Percentiles rank a stretch among this genome's conserved stretches.
phyloP scores from a whole-genome alignment of 345 rosid genomes.

The Sisymbrium altissimum region DNA sequence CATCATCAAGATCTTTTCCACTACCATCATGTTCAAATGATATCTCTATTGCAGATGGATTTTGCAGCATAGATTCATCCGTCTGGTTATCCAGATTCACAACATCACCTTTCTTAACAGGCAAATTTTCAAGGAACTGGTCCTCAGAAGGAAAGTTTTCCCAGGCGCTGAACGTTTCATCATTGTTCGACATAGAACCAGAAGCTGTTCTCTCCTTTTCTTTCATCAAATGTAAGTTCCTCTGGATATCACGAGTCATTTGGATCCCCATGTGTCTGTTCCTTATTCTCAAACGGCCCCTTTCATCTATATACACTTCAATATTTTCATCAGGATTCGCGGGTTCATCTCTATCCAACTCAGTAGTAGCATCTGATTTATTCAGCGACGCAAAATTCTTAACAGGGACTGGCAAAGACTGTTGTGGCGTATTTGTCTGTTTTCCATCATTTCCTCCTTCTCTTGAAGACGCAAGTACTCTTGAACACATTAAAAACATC shows the following conservation, averaged over 20 bases:
- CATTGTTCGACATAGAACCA: slow-evolving; percentile 29
- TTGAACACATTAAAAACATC: slow-evolving; percentile 32
- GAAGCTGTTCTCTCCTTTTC: slow-evolving; percentile 50
- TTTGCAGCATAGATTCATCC: slow-evolving; percentile 28
- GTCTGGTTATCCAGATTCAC: slow-evolving; percentile 36
- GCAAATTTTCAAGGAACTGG: slow-evolving; percentile 35
- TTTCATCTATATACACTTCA: slow-evolving; percentile 79
- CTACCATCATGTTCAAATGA: slow-evolving; percentile 66
- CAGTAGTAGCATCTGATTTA: slow-evolving; percentile 41
- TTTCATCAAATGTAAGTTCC: slow-evolving; percentile 91
- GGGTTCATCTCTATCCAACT: slow-evolving; percentile 38
- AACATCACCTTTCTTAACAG: slow-evolving; percentile 27
- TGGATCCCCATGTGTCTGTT: slow-evolving; percentile 88
- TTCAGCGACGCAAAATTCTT: slow-evolving; percentile 27
- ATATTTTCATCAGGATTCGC: slow-evolving; percentile 53
- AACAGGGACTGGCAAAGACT: slow-evolving; percentile 35
- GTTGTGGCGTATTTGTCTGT: slow-evolving; percentile 33
- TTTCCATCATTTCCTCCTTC: slow-evolving; percentile 43
- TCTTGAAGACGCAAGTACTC: slow-evolving; percentile 58
- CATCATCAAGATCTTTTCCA: slow-evolving; percentile 39
- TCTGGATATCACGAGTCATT: slow-evolving; percentile 94
- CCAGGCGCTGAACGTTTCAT: slow-evolving; percentile 22
- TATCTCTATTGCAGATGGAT: slow-evolving; percentile 52
- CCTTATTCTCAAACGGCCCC: slow-evolving; percentile 67
- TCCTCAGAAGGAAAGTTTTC: slow-evolving; percentile 36